Evolutionary conservation across 169 alveolate genomes (phyloP), one percentile per base, ranked within the genome.

Genomic region (Cryptosporidium sp.): DNA sequence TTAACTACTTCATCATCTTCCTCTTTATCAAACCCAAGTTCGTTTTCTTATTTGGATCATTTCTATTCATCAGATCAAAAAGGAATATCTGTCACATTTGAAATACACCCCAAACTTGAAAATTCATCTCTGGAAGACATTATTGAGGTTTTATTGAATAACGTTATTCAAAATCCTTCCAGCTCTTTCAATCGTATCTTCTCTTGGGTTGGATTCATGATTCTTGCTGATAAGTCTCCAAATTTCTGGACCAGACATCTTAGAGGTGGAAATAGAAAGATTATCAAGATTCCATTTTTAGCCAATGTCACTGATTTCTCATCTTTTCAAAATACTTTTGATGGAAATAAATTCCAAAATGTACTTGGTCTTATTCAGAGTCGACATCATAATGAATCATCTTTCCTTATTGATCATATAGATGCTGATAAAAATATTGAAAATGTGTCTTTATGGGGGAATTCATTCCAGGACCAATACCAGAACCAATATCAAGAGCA

Each of bases 131-230:
- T 80, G 1, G 89, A 80, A 41, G 89, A 80, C n/a, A 18, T 80
- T 61, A 48, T 80, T 26, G 89, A 80, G 12, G 50, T 65, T 26
- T 26, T 80, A n/a, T 33, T 80, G 58, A 65, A 80, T 39, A 65
- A 65, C 23, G 89, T 80, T 7, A 80, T 80, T 43, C 89, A 80
- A 23, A 80, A 80, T 33, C 89, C 89, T 1, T 80, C 89, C 7
- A 80, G 89, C 33, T 80, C 89, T 16, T 80, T 80, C 74, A 80
- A 80, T 29, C 37, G 89, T 18, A 65, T 80, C 35, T 80, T 80
- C 51, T 80, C 89, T 58, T 80, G 89, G 89, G 89, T 80, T 43
- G 89, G 89, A 37, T 80, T 80, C 29, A 80, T 80, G 89, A 80
- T 80, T 48, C 55, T 80, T 16, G 52, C 89, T n/a, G 89, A 80